Conservation (phyloP, 129 eudicot genomes). For the Scalesia atractyloides region DNA sequence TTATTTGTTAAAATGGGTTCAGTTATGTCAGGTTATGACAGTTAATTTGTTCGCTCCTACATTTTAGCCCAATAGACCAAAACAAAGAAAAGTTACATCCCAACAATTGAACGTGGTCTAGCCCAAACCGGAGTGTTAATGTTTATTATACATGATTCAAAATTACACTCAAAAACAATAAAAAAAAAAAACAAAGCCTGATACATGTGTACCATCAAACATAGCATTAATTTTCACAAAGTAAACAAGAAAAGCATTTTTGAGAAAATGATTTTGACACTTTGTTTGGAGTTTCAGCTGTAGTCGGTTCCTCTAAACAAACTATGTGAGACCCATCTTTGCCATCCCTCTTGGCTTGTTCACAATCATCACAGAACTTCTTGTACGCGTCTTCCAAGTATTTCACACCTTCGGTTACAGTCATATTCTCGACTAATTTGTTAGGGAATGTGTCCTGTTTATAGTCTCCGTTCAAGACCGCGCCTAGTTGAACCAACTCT, state of each 20-base stretch:
- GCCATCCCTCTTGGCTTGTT: conserved; percentile 40
- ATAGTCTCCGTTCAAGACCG: conserved; percentile 68
- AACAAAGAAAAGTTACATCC: too few species aligned
- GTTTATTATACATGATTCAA: conserved; percentile 5
- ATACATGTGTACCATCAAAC: conserved; percentile 11
- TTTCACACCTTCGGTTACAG: conserved; percentile 50
- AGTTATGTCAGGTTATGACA: too few species aligned
- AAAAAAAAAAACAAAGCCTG: conserved; percentile 1
- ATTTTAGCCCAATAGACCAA: too few species aligned
- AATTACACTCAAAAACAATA: conserved; percentile 14
- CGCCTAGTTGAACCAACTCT: conserved; percentile 74
- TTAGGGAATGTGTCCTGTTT: conserved; percentile 41
- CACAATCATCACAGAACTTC: conserved; percentile 56
- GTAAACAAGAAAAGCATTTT: conserved; percentile 56
- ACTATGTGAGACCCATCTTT: conserved; percentile 60
- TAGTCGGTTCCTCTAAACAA: conserved; percentile 24
- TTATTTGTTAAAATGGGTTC: too few species aligned
- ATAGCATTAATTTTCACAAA: conserved; percentile 40
- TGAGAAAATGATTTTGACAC: conserved; percentile 28
- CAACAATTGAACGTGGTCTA: too few species aligned
- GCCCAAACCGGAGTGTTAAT: too few species aligned
- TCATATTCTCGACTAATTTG: conserved; percentile 67
- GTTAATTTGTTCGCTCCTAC: too few species aligned
- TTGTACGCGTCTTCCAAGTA: conserved; percentile 54
- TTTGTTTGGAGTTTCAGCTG: conserved; percentile 8